Base-by-base conservation (phyloP, 371 early-diverging fungal species). In the Mucor mucedo region DNA sequence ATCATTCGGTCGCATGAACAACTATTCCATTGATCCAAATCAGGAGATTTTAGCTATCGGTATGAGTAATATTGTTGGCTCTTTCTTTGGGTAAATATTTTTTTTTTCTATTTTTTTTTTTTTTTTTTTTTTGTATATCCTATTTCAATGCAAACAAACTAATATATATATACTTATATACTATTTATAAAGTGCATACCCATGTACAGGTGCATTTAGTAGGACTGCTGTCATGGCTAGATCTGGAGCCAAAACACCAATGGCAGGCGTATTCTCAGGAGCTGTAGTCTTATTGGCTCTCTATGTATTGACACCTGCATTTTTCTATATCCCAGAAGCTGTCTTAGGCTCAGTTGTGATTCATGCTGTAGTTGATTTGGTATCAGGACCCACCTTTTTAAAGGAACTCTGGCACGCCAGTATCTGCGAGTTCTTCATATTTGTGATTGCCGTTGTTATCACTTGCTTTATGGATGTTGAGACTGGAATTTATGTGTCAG, bases 21-120 rank as follows among this genome's bases (percentile, higher is more conserved):
- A 73, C 53, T 78, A 78, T 52, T 63, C 44, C 2, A 67, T 90
- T 60, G 72, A 85, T 33, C 76, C 89, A 29, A 88, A 88, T 68
- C 95, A 95, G 72, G 97, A 97, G 66, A 72, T 95, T n/a, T 75
- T 95, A 30, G 93, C 96, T 5, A 79, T 95, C 38, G 96, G 96
- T 8, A 44, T 90, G 11, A 85, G 90, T 45, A 97, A 97, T 77
- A 63, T 92, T 38, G 56, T 89, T 41, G 91, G 91, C 0, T 83
- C 93, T 13, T 93, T 95, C 75, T 87, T 95, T 70, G 90, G 92
- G 79, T 79, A 71, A 73, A 42, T 4, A 21, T 29, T 9, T 48
- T 30, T 50, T 5, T 47, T n/a, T 27, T 47, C 0, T 50, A 28
- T 50, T 13, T 29, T 50, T 27, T 32, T 29, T 40, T 32, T 29